Evolutionary conservation across 208 protist genomes (phyloP).

Genomic region (Crithidia expoeki): DNA sequence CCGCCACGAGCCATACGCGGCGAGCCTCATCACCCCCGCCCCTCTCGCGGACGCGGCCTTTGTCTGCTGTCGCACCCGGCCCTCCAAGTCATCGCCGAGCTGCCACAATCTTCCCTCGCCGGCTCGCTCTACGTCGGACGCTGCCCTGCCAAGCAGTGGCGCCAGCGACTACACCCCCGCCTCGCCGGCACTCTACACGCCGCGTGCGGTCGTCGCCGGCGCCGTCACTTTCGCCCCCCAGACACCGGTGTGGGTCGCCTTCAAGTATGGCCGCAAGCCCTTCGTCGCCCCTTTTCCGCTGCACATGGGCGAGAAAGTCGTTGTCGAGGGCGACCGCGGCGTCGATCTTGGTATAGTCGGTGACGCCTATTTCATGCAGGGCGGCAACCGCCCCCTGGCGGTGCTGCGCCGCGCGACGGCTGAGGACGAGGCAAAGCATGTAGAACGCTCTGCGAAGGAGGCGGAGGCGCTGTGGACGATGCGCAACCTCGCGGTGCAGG

Average conservation of each 20-base stretch:
- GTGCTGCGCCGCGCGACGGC: constrained; percentile 44
- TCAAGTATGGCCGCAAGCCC: constrained; percentile 79
- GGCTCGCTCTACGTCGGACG: constrained; percentile 14
- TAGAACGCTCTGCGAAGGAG: constrained; percentile 44
- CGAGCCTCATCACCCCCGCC: constrained; percentile 38
- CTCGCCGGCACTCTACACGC: constrained; percentile 9
- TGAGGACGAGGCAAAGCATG: constrained; percentile 48
- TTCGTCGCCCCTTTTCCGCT: constrained; percentile 46
- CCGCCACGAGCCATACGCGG: constrained; percentile 72
- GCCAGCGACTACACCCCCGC: constrained; percentile 7
- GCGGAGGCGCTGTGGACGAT: constrained; percentile 52
- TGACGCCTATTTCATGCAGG: constrained; percentile 23
- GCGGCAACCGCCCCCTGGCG: neutral
- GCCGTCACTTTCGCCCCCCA: constrained; percentile 17
- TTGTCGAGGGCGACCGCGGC: constrained; percentile 82
- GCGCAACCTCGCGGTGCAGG: constrained; percentile 51
- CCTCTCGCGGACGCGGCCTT: constrained; percentile 22
- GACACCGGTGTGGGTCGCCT: constrained; percentile 48
- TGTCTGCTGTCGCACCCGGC: constrained; percentile 25
- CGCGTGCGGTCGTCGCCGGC: neutral
- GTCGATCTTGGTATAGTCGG: constrained; percentile 71
- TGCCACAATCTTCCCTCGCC: constrained; percentile 10
- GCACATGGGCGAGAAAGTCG: constrained; percentile 43
- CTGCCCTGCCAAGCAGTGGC: constrained; percentile 10
- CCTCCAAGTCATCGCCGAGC: constrained; percentile 13